Evolutionary conservation across 2,329 filamentous ascomycete genomes (phyloP), one percentile per base, ranked within the genome.

Genomic region (Elsinoe arachidis): DNA sequence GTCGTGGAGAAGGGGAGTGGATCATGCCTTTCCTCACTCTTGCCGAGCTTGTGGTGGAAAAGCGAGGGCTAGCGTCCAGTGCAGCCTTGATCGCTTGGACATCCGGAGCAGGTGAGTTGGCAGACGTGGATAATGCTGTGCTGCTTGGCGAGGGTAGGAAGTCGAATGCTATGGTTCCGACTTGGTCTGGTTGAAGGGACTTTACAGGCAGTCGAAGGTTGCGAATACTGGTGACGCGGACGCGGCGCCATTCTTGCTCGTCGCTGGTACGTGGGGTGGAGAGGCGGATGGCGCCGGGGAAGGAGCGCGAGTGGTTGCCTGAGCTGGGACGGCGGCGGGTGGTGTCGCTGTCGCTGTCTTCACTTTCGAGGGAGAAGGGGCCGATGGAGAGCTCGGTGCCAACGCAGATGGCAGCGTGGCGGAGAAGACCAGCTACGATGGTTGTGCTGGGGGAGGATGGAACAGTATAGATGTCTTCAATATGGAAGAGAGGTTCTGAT

Each of bases 391-490:
- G 78, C 57, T 80, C 80, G 66, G 96, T 87, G 0, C 91, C 90
- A 15, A 96, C 81, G 0, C 83, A 83, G 21, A 97, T 73, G 34
- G 77, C 80, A 3, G 91, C 92, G 62, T 87, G 86, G n/a, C 87
- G 84, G 11, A 96, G 76, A 61, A 93, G 82, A 0, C 92, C 92
- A 41, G 90, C 91, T 5, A 96, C 80, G 12, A 99, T 88, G n/a
- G 68, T 62, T 19, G 66, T 65, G 35, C 62, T 60, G 5, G 60
- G 62, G 59, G 67, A 67, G 5, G 66, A 64, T 1, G 67, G 65
- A 12, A 91, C 80, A 58, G 81, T 87, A 69, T 95, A 97, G 1
- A 90, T 84, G 64, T 96, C 92, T 67, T 97, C 92, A 21, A 97
- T 81, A 66, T 96, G 88, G 66, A 97, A 97, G 1, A 96, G 73